Evolutionary conservation across 2,329 filamentous ascomycete species (phyloP).

Genomic region (Ceratocystis cacaofunesta): DNA sequence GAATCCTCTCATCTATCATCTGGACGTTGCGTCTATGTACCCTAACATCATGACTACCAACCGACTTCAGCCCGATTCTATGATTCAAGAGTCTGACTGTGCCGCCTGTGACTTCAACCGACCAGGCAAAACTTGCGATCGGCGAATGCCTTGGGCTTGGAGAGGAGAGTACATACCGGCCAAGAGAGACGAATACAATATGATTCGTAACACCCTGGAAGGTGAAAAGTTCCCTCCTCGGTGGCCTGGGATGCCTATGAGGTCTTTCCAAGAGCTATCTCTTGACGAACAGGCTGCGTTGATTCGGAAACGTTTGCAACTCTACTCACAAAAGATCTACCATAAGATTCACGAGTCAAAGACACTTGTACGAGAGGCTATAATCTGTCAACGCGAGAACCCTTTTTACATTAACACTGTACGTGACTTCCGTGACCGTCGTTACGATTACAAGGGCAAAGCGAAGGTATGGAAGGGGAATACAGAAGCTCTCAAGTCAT

Average conservation of each 20-base stretch:
- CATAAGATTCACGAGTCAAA: constrained; percentile 96
- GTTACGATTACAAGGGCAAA: constrained; percentile 96
- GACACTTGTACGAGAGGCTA: constrained; percentile 84
- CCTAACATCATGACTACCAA: constrained; percentile 99
- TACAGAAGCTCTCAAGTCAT: constrained; percentile 68
- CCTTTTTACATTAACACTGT: constrained; percentile 98
- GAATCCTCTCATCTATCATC: constrained; percentile 83
- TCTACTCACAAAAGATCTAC: constrained; percentile 97
- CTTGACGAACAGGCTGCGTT: constrained; percentile 68
- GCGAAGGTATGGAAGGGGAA: constrained; percentile 99
- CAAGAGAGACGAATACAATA: constrained; percentile 97
- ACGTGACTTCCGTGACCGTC: constrained; percentile 84
- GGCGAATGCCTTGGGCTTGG: constrained; percentile 92
- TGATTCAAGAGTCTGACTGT: constrained; percentile 92
- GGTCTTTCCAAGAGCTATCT: constrained; percentile 67
- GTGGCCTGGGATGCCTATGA: constrained; percentile 49
- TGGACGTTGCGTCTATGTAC: constrained; percentile 99
- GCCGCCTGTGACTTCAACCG: constrained; percentile 97
- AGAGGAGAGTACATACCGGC: constrained; percentile 92
- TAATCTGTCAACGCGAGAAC: constrained; percentile 96
- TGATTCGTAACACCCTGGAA: constrained; percentile 83
- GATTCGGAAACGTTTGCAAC: constrained; percentile 72
- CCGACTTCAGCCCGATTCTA: constrained; percentile 91
- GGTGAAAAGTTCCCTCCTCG: constrained; percentile 86
- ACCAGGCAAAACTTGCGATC: constrained; percentile 91